Evolutionary conservation across 106 monocot species (phyloP).

Genomic region (Platanthera guangdongensis): DNA sequence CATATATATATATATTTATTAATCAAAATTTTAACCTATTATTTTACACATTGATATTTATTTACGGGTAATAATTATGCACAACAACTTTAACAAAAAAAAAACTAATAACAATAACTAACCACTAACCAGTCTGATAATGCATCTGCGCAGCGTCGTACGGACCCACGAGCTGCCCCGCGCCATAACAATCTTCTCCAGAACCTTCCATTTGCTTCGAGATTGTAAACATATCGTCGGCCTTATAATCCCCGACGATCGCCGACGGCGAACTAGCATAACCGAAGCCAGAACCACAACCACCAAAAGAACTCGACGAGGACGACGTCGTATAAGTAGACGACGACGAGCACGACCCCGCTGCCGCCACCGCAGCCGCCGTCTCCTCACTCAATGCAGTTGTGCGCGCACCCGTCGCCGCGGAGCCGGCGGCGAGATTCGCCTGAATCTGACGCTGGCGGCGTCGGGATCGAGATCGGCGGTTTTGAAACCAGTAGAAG

Average conservation of each 20-base stretch:
- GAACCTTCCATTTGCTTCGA: slow-evolving; percentile 65
- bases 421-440: slow-evolving; percentile 14
- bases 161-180: neutral
- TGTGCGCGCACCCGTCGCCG: neutral
- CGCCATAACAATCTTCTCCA: neutral
- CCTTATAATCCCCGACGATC: slow-evolving; percentile 17
- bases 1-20: neutral
- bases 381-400: neutral
- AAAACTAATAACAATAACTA: no score
- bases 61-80: neutral
- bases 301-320: neutral
- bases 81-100: no score
- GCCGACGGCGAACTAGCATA: slow-evolving; percentile 8
- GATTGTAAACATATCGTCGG: slow-evolving; percentile 67
- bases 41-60: neutral
- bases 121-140: neutral
- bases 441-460: slow-evolving; percentile 88
- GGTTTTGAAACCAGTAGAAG: slow-evolving; percentile 99
- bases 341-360: no score
- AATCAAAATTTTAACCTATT: no score
- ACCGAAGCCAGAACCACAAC: neutral
- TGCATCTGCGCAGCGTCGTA: slow-evolving; percentile 3
- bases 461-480: slow-evolving; percentile 80
- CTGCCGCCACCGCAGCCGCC: slow-evolving; percentile 6
- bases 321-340: no score